phyloP scores from a whole-genome alignment of 805 yeast genomes.

The Wickerhamomyces ciferrii region DNA sequence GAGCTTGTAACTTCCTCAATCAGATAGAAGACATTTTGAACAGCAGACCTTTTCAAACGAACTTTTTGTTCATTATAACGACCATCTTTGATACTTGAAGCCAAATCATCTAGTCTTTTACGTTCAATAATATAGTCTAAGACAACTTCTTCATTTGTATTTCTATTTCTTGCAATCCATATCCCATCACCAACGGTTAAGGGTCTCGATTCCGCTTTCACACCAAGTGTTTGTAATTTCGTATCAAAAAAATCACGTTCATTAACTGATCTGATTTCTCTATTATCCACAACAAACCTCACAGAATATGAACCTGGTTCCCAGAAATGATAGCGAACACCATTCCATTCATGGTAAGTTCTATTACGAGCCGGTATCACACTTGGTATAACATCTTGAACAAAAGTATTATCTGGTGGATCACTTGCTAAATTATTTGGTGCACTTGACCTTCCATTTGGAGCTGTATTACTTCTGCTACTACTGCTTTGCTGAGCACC shows the following conservation, averaged over 20 bases:
- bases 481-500: conserved; percentile 6
- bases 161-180: conserved; percentile 77
- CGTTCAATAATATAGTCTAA: conserved; percentile 86
- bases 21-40: conserved; percentile 64
- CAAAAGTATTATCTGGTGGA: neutral
- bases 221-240: conserved; percentile 43
- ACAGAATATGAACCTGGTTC: conserved; percentile 51
- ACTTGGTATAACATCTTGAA: neutral
- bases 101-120: conserved; percentile 83
- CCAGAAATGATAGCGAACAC: conserved; percentile 45
- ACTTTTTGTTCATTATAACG: conserved; percentile 83
- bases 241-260: conserved; percentile 69
- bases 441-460: conserved; percentile 4
- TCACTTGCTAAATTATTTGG: too few species aligned
- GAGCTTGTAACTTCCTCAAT: conserved; percentile 66
- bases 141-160: conserved; percentile 56
- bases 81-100: conserved; percentile 79
- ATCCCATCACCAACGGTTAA: conserved; percentile 81
- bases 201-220: conserved; percentile 47
- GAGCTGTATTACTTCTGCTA: conserved; percentile 1
- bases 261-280: conserved; percentile 67
- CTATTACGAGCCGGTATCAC: neutral
- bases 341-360: neutral
- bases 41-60: conserved; percentile 64
- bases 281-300: conserved; percentile 63